Conservation (phyloP, 176 grass and related monocot species). For the Miscanthus lutarioriparius region DNA sequence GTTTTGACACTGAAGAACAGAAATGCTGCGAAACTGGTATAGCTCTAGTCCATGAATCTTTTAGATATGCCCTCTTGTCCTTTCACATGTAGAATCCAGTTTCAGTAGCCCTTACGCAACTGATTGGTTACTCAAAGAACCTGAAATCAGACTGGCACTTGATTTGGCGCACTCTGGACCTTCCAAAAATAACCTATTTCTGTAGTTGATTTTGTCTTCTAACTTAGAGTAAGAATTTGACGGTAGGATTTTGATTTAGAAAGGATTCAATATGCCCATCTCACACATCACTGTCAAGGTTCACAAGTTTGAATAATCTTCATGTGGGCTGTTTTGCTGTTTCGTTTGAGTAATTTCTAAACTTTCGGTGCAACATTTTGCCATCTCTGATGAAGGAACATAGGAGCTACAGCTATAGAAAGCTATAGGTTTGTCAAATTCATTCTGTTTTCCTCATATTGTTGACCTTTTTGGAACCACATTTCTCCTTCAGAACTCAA, state of each 20-base stretch:
- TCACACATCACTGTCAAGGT: not conserved
- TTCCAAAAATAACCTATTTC: not conserved
- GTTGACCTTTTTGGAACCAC: not conserved
- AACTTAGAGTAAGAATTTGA: not conserved
- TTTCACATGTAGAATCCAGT: too few species aligned
- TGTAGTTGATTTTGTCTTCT: not conserved
- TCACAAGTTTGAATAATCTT: not conserved
- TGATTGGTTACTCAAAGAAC: too few species aligned
- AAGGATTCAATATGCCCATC: not conserved
- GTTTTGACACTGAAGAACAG: too few species aligned
- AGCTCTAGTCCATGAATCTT: too few species aligned
- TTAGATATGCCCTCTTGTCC: too few species aligned
- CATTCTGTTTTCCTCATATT: not conserved
- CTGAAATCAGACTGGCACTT: not conserved
- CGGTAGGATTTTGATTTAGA: too few species aligned
- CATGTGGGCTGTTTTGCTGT: too few species aligned
- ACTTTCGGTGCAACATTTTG: not conserved
- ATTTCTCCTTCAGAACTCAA: not conserved
- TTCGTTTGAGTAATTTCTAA: not conserved
- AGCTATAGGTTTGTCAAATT: not conserved
- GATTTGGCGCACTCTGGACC: not conserved
- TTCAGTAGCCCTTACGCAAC: too few species aligned
- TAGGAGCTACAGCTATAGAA: not conserved
- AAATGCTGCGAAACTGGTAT: too few species aligned
- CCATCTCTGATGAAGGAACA: not conserved